These are phyloP conservation scores for Cyclotella kingstonii DNA, from an alignment of 108 stramenopile species.

Conservation along the genomic window DNA sequence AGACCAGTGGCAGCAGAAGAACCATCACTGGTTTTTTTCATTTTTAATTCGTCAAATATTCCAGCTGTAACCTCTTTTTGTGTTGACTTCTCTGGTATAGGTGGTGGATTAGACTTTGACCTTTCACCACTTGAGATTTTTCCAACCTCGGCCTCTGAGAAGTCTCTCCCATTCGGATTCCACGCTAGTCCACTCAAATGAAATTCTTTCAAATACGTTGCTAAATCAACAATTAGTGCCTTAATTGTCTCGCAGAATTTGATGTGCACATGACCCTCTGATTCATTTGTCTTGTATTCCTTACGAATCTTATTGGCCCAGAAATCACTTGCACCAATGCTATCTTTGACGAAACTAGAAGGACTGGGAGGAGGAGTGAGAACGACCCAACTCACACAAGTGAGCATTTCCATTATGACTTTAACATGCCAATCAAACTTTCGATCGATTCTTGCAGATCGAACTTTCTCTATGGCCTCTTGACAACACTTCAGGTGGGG, in stretches of 20 bases:
- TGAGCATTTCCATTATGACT: slow-evolving; percentile 77
- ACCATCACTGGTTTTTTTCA: slow-evolving; percentile 70
- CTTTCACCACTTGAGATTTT: slow-evolving; percentile 38
- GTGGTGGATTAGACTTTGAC: slow-evolving; percentile 20
- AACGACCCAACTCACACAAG: slow-evolving; percentile 74
- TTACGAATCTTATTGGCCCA: slow-evolving; percentile 96
- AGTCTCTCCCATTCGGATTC: slow-evolving; percentile 80
- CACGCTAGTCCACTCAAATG: slow-evolving; percentile 90
- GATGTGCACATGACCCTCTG: slow-evolving; percentile 71
- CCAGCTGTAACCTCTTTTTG: slow-evolving; percentile 54
- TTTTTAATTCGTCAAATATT: slow-evolving; percentile 69
- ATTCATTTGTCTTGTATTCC: slow-evolving; percentile 85
- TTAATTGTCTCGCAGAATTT: slow-evolving; percentile 91
- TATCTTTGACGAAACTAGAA: slow-evolving; percentile 73
- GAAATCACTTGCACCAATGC: slow-evolving; percentile 88
- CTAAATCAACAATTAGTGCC: slow-evolving; percentile 66
- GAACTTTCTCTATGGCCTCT: slow-evolving; percentile 59
- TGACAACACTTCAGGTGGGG: slow-evolving; percentile 68
- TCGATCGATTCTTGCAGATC: slow-evolving; percentile 58
- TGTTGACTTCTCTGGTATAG: slow-evolving; percentile 6
- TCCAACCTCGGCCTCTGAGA: slow-evolving; percentile 68
- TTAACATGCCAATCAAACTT: slow-evolving; percentile 76
- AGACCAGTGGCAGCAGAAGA: slow-evolving; percentile 89
- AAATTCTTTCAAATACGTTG: slow-evolving; percentile 82
- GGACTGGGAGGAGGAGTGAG: slow-evolving; percentile 66